Evolutionary conservation across 2,329 filamentous ascomycete genomes (phyloP).

Genomic region (Ophiostoma ulmi): DNA sequence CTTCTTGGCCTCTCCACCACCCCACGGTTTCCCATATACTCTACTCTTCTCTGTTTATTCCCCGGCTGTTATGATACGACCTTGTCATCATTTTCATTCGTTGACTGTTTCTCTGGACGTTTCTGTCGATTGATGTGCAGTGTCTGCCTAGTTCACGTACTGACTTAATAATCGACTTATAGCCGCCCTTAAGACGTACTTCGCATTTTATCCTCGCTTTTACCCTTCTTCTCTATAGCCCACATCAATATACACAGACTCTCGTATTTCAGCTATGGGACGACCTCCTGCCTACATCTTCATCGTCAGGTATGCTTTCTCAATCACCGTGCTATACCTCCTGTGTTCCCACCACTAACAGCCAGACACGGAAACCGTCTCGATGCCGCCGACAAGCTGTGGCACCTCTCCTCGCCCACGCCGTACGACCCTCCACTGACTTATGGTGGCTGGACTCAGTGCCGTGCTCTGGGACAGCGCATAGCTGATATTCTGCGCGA

Average conservation of each 20-base stretch:
- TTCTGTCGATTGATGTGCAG: not conserved
- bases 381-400: conserved; percentile 89
- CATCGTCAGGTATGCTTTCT: conserved; percentile 43
- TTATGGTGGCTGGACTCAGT: conserved; percentile 89
- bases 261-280: conserved; percentile 36
- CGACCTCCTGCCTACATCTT: conserved; percentile 47
- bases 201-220: not conserved
- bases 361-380: conserved; percentile 82
- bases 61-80: not conserved
- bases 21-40: not conserved
- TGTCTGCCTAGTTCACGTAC: not conserved
- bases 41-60: not conserved
- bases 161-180: not conserved
- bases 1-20: not conserved
- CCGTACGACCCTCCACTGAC: conserved; percentile 95
- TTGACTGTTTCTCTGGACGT: not conserved
- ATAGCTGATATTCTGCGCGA: conserved; percentile 69
- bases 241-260: not conserved
- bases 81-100: not conserved
- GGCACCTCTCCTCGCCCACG: conserved; percentile 87
- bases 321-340: not conserved
- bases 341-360: conserved; percentile 14
- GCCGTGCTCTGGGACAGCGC: conserved; percentile 71
- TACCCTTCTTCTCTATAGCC: not conserved
- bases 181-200: not conserved